Conservation (phyloP, 495 filamentous ascomycete genomes). For the Amniculicola lignicola region DNA sequence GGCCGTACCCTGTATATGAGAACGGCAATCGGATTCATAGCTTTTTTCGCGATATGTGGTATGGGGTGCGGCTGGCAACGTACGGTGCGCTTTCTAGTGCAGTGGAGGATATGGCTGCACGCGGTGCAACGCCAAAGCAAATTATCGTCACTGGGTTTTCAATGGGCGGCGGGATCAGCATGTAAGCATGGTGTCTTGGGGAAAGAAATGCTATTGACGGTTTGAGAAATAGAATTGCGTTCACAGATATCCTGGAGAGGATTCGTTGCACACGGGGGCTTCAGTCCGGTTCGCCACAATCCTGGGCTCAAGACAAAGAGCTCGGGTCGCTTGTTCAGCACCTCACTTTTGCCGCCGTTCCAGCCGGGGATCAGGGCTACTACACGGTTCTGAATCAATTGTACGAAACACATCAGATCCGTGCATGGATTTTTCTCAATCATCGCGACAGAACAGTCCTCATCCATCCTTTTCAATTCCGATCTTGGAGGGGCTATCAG, state of each 20-base stretch:
- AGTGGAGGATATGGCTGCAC: background rate
- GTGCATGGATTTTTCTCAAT: background rate
- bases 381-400: background rate
- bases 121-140: background rate
- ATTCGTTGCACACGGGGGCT: background rate
- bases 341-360: background rate
- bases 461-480: background rate
- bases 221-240: background rate
- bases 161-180: background rate
- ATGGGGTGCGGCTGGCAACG: background rate
- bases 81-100: background rate
- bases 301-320: background rate
- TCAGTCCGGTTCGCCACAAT: background rate
- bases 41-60: background rate
- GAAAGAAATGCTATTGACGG: background rate
- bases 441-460: background rate
- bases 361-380: background rate
- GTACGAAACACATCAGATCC: background rate
- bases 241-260: background rate
- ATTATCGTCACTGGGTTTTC: background rate
- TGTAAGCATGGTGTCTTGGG: background rate
- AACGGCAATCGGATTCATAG: background rate
- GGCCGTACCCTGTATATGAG: background rate
- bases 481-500: background rate
- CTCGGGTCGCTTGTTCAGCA: constrained; percentile 1